Evolutionary conservation across 2,329 filamentous ascomycete genomes (phyloP), one percentile per base, ranked within the genome.

Genomic region (Boeremia exigua): DNA sequence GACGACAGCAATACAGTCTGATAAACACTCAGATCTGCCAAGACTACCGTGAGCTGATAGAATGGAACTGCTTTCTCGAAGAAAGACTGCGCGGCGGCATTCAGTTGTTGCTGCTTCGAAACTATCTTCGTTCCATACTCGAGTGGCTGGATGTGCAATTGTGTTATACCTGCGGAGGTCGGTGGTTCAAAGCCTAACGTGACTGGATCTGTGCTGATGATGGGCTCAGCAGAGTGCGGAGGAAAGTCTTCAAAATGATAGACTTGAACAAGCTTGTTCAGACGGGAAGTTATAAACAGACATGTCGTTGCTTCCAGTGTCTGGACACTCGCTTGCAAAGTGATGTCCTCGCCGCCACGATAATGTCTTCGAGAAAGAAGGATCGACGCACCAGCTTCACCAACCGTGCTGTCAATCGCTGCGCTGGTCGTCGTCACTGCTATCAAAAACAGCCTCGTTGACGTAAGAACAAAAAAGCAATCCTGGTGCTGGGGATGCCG

Each of bases 381-480:
- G 38, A 79, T 68, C 12, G 66, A 63, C 11, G 79, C 63, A 58
- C 73, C 67, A n/a, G 71, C 58, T 25, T 62, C 60, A 3, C 57
- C 37, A 17, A 54, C 28, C 36, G 34, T 68, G 27, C 57, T 51
- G 43, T 62, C 64, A 17, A 52, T 40, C 23, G 48, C 57, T 34
- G 72, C 64, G 32, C 69, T 68, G 17, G 72, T 53, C 19, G 67
- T 62, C 7, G 60, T 68, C 15, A 83, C 65, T 43, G 80, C 75
- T n/a, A 85, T 61, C 75, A 83, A 79, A 30, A 81, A 75, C 0
- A 89, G 51, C 27, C 76, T 76, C 0, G 77, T 77, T 11, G 79
- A 81, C 1, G 86, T 90, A 39, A 90, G 74, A 9, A 90, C 74
- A 53, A 87, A 84, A 1, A 86, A 64, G n/a, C 84, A 80, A 25